These are phyloP conservation scores for Funneliformis caledonium DNA, from an alignment of 371 early-diverging fungal genomes.

Conservation along the genomic window DNA sequence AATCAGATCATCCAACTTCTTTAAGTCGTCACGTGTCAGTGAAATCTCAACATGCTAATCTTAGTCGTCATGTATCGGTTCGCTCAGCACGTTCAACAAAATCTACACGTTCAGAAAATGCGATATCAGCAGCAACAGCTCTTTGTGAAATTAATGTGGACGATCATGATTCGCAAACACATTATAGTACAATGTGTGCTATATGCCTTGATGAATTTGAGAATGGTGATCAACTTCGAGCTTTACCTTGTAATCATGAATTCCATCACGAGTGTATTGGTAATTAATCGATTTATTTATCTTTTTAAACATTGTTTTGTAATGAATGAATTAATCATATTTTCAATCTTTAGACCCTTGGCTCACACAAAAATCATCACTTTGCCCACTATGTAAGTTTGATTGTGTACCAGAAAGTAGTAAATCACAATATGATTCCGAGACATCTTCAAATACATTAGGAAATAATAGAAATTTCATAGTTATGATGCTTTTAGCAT, in stretches of 20 bases:
- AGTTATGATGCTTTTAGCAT: neutral
- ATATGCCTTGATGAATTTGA: slow-evolving; percentile 82
- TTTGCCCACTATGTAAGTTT: slow-evolving; percentile 63
- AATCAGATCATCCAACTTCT: neutral
- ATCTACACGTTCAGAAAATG: slow-evolving; percentile 12
- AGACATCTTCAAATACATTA: neutral
- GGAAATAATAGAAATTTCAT: neutral
- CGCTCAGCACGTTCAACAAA: slow-evolving; percentile 18
- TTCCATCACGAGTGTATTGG: slow-evolving; percentile 88
- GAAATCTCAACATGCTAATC: neutral
- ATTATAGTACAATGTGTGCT: slow-evolving; percentile 56
- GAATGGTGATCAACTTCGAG: slow-evolving; percentile 62
- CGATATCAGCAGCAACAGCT: neutral
- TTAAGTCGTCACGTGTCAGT: neutral
- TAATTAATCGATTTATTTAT: slow-evolving; percentile 44
- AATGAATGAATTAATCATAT: slow-evolving; percentile 4
- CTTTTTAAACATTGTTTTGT: neutral
- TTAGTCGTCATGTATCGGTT: neutral
- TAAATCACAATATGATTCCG: neutral
- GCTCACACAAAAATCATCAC: slow-evolving; percentile 57
- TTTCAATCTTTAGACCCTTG: slow-evolving; percentile 54
- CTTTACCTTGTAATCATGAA: slow-evolving; percentile 77
- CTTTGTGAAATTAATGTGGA: neutral
- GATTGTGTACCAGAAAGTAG: slow-evolving; percentile 47
- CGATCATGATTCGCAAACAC: neutral